Evolutionary conservation across 2,329 filamentous ascomycete genomes (phyloP).

Genomic region (Paraphoma sp.): DNA sequence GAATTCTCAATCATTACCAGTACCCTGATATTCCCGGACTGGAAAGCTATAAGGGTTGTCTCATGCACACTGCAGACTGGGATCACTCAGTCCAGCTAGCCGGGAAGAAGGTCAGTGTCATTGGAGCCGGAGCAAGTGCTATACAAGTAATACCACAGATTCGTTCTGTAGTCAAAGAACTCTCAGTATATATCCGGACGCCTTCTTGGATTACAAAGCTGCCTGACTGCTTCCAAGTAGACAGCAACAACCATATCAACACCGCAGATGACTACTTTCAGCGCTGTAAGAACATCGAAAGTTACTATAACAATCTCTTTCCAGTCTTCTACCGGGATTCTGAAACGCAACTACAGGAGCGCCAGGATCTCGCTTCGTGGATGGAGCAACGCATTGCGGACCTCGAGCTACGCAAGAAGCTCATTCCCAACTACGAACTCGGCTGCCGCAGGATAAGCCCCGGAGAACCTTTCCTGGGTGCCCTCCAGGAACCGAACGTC

Average conservation of each 20-base stretch:
- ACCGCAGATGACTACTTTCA: constrained; percentile 1
- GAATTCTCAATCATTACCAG: constrained; percentile 5
- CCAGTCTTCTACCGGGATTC: constrained; percentile 7
- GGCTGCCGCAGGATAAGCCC: constrained; percentile 10
- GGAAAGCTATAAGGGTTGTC: constrained; percentile 3
- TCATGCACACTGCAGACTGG: constrained; percentile 13
- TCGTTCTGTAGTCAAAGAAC: constrained; percentile 4
- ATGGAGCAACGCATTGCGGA: constrained; percentile 4
- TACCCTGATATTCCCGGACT: constrained; percentile 9
- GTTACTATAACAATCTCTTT: constrained; percentile 9
- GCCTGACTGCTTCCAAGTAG: constrained; percentile 1
- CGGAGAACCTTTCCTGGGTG: constrained; percentile 6
- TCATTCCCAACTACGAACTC: constrained; percentile 10
- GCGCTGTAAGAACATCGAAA: constrained; percentile 8
- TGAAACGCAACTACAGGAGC: neutral
- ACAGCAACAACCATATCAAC: neutral
- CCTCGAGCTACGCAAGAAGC: constrained; percentile 3
- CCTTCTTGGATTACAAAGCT: constrained; percentile 8
- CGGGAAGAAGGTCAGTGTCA: constrained; percentile 6
- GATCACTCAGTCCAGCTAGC: constrained; percentile 5
- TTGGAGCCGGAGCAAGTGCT: constrained; percentile 7
- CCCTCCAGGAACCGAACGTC: constrained; percentile 8
- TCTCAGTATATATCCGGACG: constrained; percentile 10
- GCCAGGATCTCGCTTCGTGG: constrained; percentile 1
- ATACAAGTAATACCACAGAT: constrained; percentile 9